phyloP scores from a whole-genome alignment of 2,329 filamentous ascomycete species.

The Dactylellina leptospora region DNA sequence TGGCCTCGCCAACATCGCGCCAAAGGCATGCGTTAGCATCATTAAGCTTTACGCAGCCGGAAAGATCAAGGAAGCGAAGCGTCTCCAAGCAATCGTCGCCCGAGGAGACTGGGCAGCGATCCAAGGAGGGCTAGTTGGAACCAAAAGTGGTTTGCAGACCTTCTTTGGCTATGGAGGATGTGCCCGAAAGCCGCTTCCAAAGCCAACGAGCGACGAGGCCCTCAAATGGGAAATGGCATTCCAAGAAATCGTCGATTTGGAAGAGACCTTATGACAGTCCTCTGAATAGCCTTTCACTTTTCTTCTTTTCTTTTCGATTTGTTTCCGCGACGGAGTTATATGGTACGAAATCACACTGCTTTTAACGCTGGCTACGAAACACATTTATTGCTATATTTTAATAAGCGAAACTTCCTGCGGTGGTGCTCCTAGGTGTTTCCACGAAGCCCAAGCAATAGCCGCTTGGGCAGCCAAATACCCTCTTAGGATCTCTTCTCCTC shows the following conservation, averaged over 20 bases:
- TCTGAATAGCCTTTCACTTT: conserved; percentile 1
- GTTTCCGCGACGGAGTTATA: conserved; percentile 32
- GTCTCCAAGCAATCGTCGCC: conserved; percentile 78
- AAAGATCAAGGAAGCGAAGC: conserved; percentile 77
- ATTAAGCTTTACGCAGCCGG: conserved; percentile 79
- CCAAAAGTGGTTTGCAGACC: conserved; percentile 80
- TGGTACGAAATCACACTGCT: conserved; percentile 19
- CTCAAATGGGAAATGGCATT: conserved; percentile 57
- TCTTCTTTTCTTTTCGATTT: conserved; percentile 7
- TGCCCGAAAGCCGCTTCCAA: conserved; percentile 76
- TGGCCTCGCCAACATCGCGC: conserved; percentile 84
- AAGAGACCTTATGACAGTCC: conserved; percentile 46
- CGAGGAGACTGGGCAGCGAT: conserved; percentile 84
- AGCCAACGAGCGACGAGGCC: conserved; percentile 68
- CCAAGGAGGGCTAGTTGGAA: conserved; percentile 83
- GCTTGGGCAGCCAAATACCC: conserved; percentile 4
- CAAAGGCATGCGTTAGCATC: conserved; percentile 79
- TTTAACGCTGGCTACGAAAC: conserved; percentile 41
- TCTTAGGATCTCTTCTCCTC: conserved; percentile 10
- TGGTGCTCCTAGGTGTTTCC: conserved; percentile 12
- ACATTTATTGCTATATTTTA: conserved; percentile 33
- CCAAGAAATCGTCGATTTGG: conserved; percentile 49
- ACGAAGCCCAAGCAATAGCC: not conserved
- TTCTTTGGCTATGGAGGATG: conserved; percentile 84
- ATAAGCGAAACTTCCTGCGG: conserved; percentile 8